Evolutionary conservation across 2,329 filamentous ascomycete genomes (phyloP).

Genomic region (Aspergillus phoenicis): DNA sequence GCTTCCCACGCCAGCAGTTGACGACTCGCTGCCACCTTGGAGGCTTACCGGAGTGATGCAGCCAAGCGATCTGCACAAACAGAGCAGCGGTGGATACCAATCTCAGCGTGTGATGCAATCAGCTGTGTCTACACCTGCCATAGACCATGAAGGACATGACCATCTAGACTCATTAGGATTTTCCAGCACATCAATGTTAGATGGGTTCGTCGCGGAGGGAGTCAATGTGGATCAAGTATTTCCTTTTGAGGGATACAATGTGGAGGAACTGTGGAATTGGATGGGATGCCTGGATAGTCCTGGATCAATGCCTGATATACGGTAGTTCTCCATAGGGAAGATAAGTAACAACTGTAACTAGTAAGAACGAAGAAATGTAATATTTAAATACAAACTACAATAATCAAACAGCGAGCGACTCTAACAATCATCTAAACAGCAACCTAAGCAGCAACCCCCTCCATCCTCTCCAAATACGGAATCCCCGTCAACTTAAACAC

Average conservation of each 20-base stretch:
- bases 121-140: background rate
- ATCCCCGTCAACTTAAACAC: constrained; percentile 53
- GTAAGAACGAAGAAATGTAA: no score
- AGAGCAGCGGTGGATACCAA: background rate
- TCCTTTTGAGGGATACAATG: constrained; percentile 26
- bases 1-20: background rate
- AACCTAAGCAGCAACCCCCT: background rate
- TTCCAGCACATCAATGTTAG: background rate
- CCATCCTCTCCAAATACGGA: constrained; percentile 38
- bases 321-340: background rate
- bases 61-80: background rate
- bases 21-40: background rate
- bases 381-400: no score
- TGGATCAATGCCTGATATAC: background rate
- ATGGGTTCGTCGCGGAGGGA: background rate
- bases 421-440: background rate
- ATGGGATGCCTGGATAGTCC: constrained; percentile 24
- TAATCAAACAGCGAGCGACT: no score
- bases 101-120: background rate
- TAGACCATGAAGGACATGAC: background rate
- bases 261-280: constrained; percentile 29
- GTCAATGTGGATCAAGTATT: constrained; percentile 16
- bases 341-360: no score
- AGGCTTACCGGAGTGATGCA: background rate
- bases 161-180: background rate